These are phyloP conservation scores for Barbatosphaeria neglecta DNA, from an alignment of 495 filamentous ascomycete species.

Conservation along the genomic window DNA sequence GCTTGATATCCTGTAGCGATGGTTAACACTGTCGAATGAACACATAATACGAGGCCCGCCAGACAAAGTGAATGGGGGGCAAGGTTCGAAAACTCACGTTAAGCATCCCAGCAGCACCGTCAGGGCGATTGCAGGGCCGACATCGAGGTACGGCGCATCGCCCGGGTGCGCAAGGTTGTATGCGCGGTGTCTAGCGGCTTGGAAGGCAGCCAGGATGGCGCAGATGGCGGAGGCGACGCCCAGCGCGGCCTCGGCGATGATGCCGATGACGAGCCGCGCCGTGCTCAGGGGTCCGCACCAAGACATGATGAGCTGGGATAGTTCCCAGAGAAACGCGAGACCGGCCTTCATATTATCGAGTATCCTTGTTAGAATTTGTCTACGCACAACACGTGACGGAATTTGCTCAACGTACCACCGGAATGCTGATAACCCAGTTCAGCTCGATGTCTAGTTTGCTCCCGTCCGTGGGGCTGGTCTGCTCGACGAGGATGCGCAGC, in stretches of 20 bases:
- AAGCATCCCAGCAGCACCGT: not conserved
- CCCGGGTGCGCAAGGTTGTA: not conserved
- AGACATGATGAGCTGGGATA: not conserved
- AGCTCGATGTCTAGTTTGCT: not conserved
- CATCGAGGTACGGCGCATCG: not conserved
- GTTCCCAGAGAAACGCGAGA: constrained; percentile 1
- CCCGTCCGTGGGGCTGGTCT: not conserved
- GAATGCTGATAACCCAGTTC: not conserved
- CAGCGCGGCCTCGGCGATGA: not conserved
- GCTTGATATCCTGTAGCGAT: constrained; percentile 1
- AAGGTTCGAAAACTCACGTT: not conserved
- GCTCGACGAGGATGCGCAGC: constrained; percentile 1
- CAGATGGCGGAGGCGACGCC: constrained; percentile 1
- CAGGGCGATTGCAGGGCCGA: constrained; percentile 1
- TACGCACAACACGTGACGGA: not conserved
- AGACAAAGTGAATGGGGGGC: too few relatives aligned
- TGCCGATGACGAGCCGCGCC: not conserved
- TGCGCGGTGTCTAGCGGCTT: not conserved
- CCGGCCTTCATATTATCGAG: constrained; percentile 1
- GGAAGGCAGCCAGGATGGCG: constrained; percentile 1
- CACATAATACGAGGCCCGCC: too few relatives aligned
- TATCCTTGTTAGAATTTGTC: not conserved
- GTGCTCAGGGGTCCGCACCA: not conserved
- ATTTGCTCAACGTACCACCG: not conserved
- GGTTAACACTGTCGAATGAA: not conserved